Evolutionary conservation across 208 protist genomes (phyloP), one percentile per base, ranked within the genome.

Genomic region (Trypanosoma boissoni): DNA sequence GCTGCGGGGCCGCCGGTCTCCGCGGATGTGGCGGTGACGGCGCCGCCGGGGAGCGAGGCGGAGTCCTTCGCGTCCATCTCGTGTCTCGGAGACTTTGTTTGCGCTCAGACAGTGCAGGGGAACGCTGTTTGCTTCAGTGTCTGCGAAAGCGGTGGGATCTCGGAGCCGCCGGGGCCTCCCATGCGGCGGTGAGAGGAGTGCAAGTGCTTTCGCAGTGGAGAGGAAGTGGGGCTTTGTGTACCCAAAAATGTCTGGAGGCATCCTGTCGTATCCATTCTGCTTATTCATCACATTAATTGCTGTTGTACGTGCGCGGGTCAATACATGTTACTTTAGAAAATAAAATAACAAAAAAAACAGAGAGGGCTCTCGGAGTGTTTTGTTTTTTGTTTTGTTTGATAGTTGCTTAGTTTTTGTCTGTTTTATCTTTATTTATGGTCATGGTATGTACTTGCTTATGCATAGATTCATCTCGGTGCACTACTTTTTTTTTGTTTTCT

Each of bases 401-500:
- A 12, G 8, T 6, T 39, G 34, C 34, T 16, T 39, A 39, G 34
- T 16, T 16, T 39, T 12, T 39, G 34, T 6, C 6, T 39, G 8
- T 39, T 39, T 39, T 12, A 39, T 39, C 12, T 39, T 16, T 39
- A 39, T 39, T 16, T 39, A 39, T 39, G n/a, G 41, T 56, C 56
- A 41, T 58, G 57, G 45, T 32, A 46, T 29, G 1, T 46, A 3
- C 20, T 45, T 16, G 20, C 52, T 18, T 42, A 29, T 36, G 18
- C 16, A 64, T 2, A 55, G 24, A 7, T 45, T 24, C 7, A 18
- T 23, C 21, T 28, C 21, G 2, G n/a, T 48, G 14, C 42, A 24
- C 27, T n/a, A 24, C 18, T 48, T 48, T 23, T n/a, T 48, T 48
- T 48, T 2, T 48, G 21, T 48, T 48, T 48, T 48, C 18, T 48